Base-by-base conservation (phyloP, 306 rosid species). In the Ceratonia siliqua region DNA sequence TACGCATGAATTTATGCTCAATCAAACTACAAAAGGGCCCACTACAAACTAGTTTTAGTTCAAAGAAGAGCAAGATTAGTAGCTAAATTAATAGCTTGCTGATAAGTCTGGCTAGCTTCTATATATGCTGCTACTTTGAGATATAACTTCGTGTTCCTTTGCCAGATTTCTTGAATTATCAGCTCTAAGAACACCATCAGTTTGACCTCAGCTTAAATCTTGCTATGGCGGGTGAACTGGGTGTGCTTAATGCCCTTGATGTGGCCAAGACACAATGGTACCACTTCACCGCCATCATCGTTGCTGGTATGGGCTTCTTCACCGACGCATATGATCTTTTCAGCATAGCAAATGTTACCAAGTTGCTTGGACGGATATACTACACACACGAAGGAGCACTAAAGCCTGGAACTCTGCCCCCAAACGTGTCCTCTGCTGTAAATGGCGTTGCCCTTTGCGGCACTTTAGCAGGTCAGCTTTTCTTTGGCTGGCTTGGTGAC, bases 401-500 rank as follows among this genome's bases (percentile, higher is more conserved):
- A 0, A 81, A 75, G 20, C 90, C 90, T 0, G 87, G 87, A 0
- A 77, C 21, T 21, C 79, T 86, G 10, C 90, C 90, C 1, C 85
- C 90, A 0, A 71, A 67, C 41, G 69, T 78, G 6, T 82, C 87
- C 0, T 46, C 71, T 0, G 84, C 89, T 1, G 89, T 86, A 4
- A 86, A 86, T 15, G 87, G 87, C 10, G 87, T 83, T 15, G 83
- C 87, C 0, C 78, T 82, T 8, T 80, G 87, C 1, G 87, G 87
- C 5, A 80, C 87, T 5, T 75, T 83, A 8, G 68, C 54, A 0
- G 83, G 86, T 1, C 86, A 78, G 15, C 83, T 78, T 27, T 78
- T 82, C 65, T 82, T 82, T 3, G 84, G 88, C n/a, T 62, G 84
- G 83, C 86, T 86, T 2, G 84, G 90, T 2, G 86, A 86, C 53